Evolutionary conservation across 805 yeast genomes (phyloP).

Genomic region (Teunomyces stri): DNA sequence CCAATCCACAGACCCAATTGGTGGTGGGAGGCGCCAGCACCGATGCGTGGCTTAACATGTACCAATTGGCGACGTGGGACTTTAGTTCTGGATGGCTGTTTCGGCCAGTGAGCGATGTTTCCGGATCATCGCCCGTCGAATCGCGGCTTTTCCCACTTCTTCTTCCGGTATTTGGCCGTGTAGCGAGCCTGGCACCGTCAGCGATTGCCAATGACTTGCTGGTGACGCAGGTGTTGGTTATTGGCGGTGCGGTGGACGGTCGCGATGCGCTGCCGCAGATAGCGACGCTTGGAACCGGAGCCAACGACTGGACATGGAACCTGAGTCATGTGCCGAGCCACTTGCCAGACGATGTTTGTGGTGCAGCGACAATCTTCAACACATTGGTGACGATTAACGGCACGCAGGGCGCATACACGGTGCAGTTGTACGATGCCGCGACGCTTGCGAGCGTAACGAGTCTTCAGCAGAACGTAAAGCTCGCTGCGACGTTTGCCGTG

Average conservation of each 20-base stretch:
- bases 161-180: slow-evolving; percentile 50
- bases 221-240: slow-evolving; percentile 44
- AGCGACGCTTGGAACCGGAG: slow-evolving; percentile 35
- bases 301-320: slow-evolving; percentile 42
- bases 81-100: slow-evolving; percentile 68
- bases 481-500: slow-evolving; percentile 17
- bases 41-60: slow-evolving; percentile 69
- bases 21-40: slow-evolving; percentile 65
- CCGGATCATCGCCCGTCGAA: slow-evolving; percentile 33
- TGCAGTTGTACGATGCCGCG: slow-evolving; percentile 43
- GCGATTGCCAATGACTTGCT: slow-evolving; percentile 32
- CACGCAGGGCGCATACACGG: slow-evolving; percentile 19
- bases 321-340: slow-evolving; percentile 42
- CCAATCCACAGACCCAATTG: slow-evolving; percentile 45
- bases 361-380: slow-evolving; percentile 53
- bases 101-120: slow-evolving; percentile 22
- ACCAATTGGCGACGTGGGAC: slow-evolving; percentile 73
- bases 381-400: slow-evolving; percentile 45
- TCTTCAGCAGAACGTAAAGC: slow-evolving; percentile 21
- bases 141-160: slow-evolving; percentile 53
- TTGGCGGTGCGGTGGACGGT: slow-evolving; percentile 57
- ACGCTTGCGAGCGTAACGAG: slow-evolving; percentile 31
- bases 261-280: slow-evolving; percentile 42
- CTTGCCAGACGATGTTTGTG: slow-evolving; percentile 27
- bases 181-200: slow-evolving; percentile 18